These are phyloP conservation scores for Calonectria pauciramosa DNA, from an alignment of 2,329 filamentous ascomycete species.

Conservation along the genomic window DNA sequence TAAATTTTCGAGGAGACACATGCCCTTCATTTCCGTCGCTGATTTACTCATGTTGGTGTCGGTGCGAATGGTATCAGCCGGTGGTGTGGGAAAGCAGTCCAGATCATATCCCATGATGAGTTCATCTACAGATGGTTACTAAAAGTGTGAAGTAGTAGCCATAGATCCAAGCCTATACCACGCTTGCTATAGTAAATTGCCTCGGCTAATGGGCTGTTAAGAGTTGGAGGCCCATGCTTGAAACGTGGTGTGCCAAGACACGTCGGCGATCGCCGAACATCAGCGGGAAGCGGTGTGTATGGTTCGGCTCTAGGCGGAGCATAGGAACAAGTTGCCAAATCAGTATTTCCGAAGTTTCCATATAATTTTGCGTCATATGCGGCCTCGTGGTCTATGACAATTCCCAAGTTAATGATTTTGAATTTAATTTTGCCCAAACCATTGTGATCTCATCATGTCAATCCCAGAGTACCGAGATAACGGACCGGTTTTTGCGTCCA, in stretches of 20 bases:
- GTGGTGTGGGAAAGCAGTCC: too few relatives aligned
- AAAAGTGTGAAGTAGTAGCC: too few relatives aligned
- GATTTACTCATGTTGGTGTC: background rate
- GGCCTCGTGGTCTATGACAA: background rate
- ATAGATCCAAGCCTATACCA: too few relatives aligned
- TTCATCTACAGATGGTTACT: too few relatives aligned
- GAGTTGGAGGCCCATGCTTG: background rate
- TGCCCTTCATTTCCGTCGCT: background rate
- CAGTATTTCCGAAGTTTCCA: background rate
- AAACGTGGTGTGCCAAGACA: background rate
- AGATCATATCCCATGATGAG: too few relatives aligned
- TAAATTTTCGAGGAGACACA: background rate
- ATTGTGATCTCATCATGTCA: conserved; percentile 1
- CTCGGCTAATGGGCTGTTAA: background rate
- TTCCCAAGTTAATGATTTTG: too few relatives aligned
- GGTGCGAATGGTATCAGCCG: too few relatives aligned
- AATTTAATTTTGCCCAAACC: background rate
- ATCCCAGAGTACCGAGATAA: conserved; percentile 18
- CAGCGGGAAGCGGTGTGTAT: background rate
- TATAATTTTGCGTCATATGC: background rate
- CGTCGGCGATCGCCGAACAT: background rate
- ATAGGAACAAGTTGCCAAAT: background rate
- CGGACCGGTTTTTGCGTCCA: background rate
- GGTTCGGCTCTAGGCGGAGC: background rate
- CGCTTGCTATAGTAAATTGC: background rate